Base-by-base conservation (phyloP, 805 yeast genomes). In the Monosporozyma unispora region DNA sequence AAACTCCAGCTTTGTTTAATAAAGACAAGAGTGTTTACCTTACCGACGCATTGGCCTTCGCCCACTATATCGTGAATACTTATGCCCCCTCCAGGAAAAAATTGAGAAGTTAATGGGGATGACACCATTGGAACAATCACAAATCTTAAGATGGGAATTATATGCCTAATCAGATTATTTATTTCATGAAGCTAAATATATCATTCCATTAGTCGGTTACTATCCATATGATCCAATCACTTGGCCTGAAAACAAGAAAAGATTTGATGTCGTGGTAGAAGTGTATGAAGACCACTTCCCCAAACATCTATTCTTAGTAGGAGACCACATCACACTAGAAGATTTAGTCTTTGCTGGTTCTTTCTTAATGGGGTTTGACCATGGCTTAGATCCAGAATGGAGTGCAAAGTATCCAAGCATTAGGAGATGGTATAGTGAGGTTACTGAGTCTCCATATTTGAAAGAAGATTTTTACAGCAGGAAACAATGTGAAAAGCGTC, bases 91-190 rank as follows among this genome's bases (percentile, higher is more conserved):
- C 27, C n/a, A n/a, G 8, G 27, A 25, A 25, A 8, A 25, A 27
- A 58, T 60, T 49, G 62, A 69, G 49, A 69, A 68, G 54, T 74
- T 83, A 56, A 70, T 79, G 55, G 96, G 96, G 53, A 51, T 8
- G 44, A 44, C 28, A 53, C 38, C 8, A 23, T 22, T 33, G 23
- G 48, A 54, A 39, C 86, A 74, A 64, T 56, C 59, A 27, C 46
- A 48, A 14, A 73, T 87, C 61, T 67, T 88, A 58, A 80, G 73
- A 69, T 88, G 95, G 91, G 60, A 80, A 64, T 84, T 95, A 3
- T 72, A 84, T 57, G 72, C 80, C 66, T 86, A 82, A 75, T 60
- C 79, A 57, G 96, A 89, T 60, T 60, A 84, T 52, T 66, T 84
- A 57, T 61, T 72, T 45, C 59, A 68, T 50, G 58, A 74, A 48